Conservation (phyloP, 352 stramenopile genomes). For the Globisporangium splendens region DNA sequence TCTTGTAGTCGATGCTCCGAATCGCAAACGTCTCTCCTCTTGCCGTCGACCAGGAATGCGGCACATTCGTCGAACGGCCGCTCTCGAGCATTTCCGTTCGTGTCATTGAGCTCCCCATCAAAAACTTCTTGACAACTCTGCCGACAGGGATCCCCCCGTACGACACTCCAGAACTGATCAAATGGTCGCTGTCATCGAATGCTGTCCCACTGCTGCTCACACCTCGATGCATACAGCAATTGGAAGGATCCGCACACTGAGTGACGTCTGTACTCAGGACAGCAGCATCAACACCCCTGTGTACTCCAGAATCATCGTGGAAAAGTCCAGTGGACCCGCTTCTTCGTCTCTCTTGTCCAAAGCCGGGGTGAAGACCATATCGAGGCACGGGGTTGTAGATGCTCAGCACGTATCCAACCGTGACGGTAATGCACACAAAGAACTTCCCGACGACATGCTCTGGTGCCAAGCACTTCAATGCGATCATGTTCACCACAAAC, state of each 20-base stretch:
- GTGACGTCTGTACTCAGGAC: constrained; percentile 24
- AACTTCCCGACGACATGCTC: constrained; percentile 69
- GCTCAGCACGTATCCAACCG: constrained; percentile 36
- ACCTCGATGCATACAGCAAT: constrained; percentile 52
- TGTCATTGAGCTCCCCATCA: constrained; percentile 54
- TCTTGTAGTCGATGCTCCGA: constrained; percentile 79
- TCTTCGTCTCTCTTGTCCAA: constrained; percentile 3
- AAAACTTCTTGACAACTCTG: constrained; percentile 39
- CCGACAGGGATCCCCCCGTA: background rate
- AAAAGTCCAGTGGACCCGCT: background rate
- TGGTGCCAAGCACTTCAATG: constrained; percentile 55
- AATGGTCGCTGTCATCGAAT: too few species aligned
- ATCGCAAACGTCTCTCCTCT: constrained; percentile 64
- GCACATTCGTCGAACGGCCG: constrained; percentile 44
- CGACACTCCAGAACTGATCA: background rate
- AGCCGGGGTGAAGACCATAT: background rate
- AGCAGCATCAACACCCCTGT: constrained; percentile 11
- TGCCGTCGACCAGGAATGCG: constrained; percentile 49
- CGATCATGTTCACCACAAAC: constrained; percentile 76
- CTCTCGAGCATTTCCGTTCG: constrained; percentile 41
- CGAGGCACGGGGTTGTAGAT: constrained; percentile 46
- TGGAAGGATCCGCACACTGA: constrained; percentile 35
- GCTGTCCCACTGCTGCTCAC: background rate
- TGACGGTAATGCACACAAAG: constrained; percentile 51
- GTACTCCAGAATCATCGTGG: background rate